These are phyloP conservation scores for Alternaria metachromatica DNA, from an alignment of 2,329 filamentous ascomycete genomes.

Conservation along the genomic window DNA sequence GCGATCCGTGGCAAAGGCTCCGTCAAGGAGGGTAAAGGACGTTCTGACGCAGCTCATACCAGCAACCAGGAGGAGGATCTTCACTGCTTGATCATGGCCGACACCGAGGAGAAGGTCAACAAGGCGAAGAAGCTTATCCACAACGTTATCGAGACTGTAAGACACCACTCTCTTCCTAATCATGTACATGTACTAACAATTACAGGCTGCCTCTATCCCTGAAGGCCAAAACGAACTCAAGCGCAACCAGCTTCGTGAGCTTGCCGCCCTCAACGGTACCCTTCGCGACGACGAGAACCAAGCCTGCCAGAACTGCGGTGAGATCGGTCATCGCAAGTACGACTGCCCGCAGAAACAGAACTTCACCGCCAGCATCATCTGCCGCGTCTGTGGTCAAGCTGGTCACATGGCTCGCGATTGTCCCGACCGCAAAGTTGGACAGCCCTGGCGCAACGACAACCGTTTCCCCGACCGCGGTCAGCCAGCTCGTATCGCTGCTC, in stretches of 20 bases:
- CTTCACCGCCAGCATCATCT: constrained; percentile 99
- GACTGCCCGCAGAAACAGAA: constrained; percentile 98
- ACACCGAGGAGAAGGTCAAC: constrained; percentile 99
- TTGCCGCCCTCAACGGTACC: constrained; percentile 97
- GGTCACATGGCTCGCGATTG: constrained; percentile 99
- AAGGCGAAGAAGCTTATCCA: constrained; percentile 99
- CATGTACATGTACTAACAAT: constrained; percentile 37
- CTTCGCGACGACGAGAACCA: constrained; percentile 99
- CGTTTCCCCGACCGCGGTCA: constrained; percentile 57
- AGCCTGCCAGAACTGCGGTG: constrained; percentile 97
- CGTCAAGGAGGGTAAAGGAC: constrained; percentile 99
- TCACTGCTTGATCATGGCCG: constrained; percentile 99
- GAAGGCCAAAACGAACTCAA: constrained; percentile 99
- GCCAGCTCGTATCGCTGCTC: constrained; percentile 72
- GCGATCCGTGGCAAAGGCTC: constrained; percentile 99
- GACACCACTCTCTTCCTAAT: constrained; percentile 47
- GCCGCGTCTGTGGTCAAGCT: constrained; percentile 95
- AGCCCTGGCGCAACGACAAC: constrained; percentile 87
- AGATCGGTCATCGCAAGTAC: constrained; percentile 98
- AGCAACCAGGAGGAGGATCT: constrained; percentile 99
- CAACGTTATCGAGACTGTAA: constrained; percentile 97
- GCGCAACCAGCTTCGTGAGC: constrained; percentile 96
- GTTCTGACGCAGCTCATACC: constrained; percentile 97
- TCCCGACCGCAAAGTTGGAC: constrained; percentile 89
- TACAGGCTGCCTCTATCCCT: constrained; percentile 92